Conservation (phyloP, 805 yeast genomes). For the Lipomyces lipofer region DNA sequence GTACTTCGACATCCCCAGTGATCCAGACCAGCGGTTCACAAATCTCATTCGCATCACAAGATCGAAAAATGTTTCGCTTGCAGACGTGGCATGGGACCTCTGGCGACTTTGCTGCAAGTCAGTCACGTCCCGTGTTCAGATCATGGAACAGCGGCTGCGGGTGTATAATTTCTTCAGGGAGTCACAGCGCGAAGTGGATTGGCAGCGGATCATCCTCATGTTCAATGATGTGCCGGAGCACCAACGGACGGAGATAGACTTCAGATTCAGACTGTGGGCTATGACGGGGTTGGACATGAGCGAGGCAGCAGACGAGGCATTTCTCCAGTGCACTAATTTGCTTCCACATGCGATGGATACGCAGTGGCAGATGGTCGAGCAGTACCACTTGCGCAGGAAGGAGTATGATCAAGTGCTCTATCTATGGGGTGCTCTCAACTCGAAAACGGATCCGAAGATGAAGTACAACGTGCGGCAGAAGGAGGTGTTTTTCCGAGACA, state of each 20-base stretch:
- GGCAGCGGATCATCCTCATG: slow-evolving; percentile 25
- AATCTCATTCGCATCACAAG: slow-evolving; percentile 9
- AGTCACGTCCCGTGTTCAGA: slow-evolving; percentile 4
- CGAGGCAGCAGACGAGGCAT: slow-evolving; percentile 9
- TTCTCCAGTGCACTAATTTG: not conserved
- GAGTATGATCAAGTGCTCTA: slow-evolving; percentile 8
- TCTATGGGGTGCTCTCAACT: slow-evolving; percentile 10
- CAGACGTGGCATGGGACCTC: slow-evolving; percentile 17
- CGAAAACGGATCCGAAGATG: slow-evolving; percentile 12
- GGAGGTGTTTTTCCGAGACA: slow-evolving; percentile 3
- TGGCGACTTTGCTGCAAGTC: slow-evolving; percentile 18
- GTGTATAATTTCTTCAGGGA: slow-evolving; percentile 24
- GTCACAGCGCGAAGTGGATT: slow-evolving; percentile 12
- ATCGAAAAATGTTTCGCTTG: slow-evolving; percentile 8
- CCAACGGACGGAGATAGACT: slow-evolving; percentile 21
- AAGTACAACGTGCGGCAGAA: not conserved
- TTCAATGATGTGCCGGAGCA: slow-evolving; percentile 16
- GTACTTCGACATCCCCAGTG: slow-evolving; percentile 8
- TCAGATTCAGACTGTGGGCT: slow-evolving; percentile 26
- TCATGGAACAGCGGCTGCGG: slow-evolving; percentile 7
- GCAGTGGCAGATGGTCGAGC: slow-evolving; percentile 21
- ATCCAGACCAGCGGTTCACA: slow-evolving; percentile 12
- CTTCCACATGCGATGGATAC: slow-evolving; percentile 8
- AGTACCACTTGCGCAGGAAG: slow-evolving; percentile 4
- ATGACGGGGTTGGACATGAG: slow-evolving; percentile 11